Base-by-base conservation (phyloP, 2,329 filamentous ascomycete species). In the Harringtonia lauricola region DNA sequence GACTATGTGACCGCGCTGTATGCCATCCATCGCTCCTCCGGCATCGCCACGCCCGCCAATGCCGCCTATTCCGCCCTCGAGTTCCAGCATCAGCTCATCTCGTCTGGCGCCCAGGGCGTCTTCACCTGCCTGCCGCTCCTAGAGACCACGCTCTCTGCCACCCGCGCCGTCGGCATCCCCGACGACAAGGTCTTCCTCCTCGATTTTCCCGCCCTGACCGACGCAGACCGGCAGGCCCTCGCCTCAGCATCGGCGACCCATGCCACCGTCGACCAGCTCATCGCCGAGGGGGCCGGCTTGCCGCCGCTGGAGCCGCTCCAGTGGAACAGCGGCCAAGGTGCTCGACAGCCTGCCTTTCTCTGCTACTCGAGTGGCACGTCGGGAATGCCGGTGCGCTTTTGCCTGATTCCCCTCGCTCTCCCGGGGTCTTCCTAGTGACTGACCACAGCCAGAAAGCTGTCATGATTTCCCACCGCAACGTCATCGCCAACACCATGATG, bases 381-480 rank as follows among this genome's bases (percentile, higher is more conserved):
- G 3, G 81, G 81, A 2, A 60, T 84, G 36, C 80, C 81, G 28
- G 75, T 77, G 65, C 49, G 63, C 48, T 17, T 42, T 10, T 29
- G n/a, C 10, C 22, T 4, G 8, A 10, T 24, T 19, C 17, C 12
- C 31, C 31, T 21, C 12, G 7, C 10, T 29, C n/a, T 28, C 2
- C 8, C 2, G 8, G 8, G 4, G 21, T 3, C 9, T 12, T 6
- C 17, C 14, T 13, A 7, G n/a, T 30, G 15, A 8, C 19, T 26
- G 8, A 29, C 30, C 21, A 3, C 13, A 9, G 3, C 13, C 48
- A 82, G 76, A 86, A 86, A 79, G 83, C 79, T 41, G 83, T 87
- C 22, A 86, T 83, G 79, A 82, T 88, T 41, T 78, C 81, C 6
- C 83, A 88, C 58, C 65, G 67, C 24, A 88, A 87, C 52, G 76